Evolutionary conservation across 345 rosid genomes (phyloP).

Genomic region (Syzygium aromaticum): DNA sequence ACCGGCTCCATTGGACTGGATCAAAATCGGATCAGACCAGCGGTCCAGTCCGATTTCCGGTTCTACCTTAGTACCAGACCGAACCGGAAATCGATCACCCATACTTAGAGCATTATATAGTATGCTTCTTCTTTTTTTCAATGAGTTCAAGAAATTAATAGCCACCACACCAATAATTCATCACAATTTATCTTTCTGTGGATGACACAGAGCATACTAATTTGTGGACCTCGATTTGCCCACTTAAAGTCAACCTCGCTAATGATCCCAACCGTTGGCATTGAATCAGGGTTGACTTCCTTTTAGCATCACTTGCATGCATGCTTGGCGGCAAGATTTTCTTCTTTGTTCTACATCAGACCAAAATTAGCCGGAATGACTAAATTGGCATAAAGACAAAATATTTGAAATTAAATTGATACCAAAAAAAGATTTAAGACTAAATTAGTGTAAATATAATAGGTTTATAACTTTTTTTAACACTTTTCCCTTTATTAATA

Average conservation of each 20-base stretch:
- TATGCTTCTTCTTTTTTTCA: no score
- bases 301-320: not conserved
- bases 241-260: not conserved
- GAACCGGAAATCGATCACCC: no score
- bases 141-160: not conserved
- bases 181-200: not conserved
- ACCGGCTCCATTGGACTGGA: no score
- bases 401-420: rapidly evolving
- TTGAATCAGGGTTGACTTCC: not conserved
- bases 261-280: not conserved
- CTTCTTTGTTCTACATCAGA: not conserved
- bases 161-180: not conserved
- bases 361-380: rapidly evolving
- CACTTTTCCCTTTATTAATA: not conserved
- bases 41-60: no score
- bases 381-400: no score
- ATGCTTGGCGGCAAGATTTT: not conserved
- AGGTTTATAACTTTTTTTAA: not conserved
- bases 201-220: not conserved
- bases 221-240: not conserved
- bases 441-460: no score
- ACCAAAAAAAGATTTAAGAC: no score
- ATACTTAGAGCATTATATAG: not conserved
- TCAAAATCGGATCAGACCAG: no score
- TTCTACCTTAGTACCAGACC: no score